Conservation (phyloP, 2,329 filamentous ascomycete genomes). For the Colletotrichum sp. region DNA sequence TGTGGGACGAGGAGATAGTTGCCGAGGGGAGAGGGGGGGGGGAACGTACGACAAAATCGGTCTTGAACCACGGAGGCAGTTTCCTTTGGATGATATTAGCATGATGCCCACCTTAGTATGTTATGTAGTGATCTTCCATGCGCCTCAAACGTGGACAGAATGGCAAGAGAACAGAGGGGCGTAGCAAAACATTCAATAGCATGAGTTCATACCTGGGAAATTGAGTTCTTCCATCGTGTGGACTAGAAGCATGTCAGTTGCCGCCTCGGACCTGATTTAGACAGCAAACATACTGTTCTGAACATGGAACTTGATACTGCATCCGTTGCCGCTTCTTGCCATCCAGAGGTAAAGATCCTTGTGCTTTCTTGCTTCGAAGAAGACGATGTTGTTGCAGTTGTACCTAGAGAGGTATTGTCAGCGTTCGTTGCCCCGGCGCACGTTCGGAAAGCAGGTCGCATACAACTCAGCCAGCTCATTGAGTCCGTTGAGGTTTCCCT, state of each 20-base stretch:
- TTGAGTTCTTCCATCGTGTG: constrained; percentile 98
- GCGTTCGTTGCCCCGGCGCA: not conserved
- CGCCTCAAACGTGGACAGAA: not conserved
- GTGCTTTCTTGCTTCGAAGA: constrained; percentile 93
- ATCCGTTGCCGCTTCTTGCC: constrained; percentile 63
- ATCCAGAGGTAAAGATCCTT: constrained; percentile 92
- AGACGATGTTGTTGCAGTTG: constrained; percentile 39
- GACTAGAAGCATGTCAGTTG: constrained; percentile 50
- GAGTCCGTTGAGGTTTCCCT: constrained; percentile 83
- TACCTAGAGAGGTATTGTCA: not conserved
- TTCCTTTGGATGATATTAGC: constrained; percentile 78
- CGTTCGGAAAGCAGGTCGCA: not conserved
- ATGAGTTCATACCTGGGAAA: constrained; percentile 75
- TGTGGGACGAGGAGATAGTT: not conserved
- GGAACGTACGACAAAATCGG: constrained; percentile 74
- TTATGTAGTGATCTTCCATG: not conserved
- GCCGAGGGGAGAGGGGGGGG: not conserved
- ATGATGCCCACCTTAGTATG: not conserved
- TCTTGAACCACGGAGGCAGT: constrained; percentile 47
- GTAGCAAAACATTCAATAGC: constrained; percentile 71
- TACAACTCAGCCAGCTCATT: constrained; percentile 78
- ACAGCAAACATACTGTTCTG: constrained; percentile 66
- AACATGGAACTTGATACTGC: constrained; percentile 71
- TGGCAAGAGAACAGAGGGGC: not conserved
- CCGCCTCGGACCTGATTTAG: constrained; percentile 25